Base-by-base conservation (phyloP, 208 protist species). In the Kentomonas sorsogonicus region DNA sequence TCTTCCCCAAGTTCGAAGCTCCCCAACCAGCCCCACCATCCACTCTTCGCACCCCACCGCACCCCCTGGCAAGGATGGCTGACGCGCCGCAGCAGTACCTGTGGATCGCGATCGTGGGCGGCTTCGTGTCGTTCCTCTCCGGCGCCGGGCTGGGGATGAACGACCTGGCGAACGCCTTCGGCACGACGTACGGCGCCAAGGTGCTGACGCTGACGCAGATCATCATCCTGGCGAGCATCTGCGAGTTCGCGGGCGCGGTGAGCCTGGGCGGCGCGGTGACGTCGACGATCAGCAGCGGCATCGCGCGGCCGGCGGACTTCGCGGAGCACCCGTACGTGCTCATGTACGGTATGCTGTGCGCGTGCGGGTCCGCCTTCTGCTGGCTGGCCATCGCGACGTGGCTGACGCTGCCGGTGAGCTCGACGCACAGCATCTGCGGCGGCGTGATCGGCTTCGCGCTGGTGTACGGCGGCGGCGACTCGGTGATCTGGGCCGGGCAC, bases 131-230 rank as follows among this genome's bases (percentile, higher is more conserved):
- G n/a, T 83, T 85, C 66, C 53, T 83, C 23, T 66, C 62, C 20
- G 74, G 73, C 29, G 60, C 58, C 44, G 80, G 76, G 40, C 75
- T 86, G n/a, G 85, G 85, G 7, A 80, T 80, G 51, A 93, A 93
- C 45, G 85, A 93, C 56, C 71, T 93, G 15, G 80, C 75, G 51
- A 92, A 92, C 66, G 71, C 80, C 44, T 87, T 92, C 59, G 85
- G 69, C 26, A 89, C 85, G 11, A 74, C 71, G 31, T 81, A 89
- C 51, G 80, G 78, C 36, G 43, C 72, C 11, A 82, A 79, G 45
- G 63, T 79, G 3, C 57, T 91, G 30, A 86, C 60, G 36, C 53
- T 89, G 22, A 57, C 50, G 50, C 60, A 79, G 51, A 83, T 83
- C 54, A 66, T 81, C 47, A 40, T 85, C 26, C 65, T 93, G 22